These are phyloP conservation scores for Annona squamosa DNA, from an alignment of 164 flowering plant species.

Conservation along the genomic window DNA sequence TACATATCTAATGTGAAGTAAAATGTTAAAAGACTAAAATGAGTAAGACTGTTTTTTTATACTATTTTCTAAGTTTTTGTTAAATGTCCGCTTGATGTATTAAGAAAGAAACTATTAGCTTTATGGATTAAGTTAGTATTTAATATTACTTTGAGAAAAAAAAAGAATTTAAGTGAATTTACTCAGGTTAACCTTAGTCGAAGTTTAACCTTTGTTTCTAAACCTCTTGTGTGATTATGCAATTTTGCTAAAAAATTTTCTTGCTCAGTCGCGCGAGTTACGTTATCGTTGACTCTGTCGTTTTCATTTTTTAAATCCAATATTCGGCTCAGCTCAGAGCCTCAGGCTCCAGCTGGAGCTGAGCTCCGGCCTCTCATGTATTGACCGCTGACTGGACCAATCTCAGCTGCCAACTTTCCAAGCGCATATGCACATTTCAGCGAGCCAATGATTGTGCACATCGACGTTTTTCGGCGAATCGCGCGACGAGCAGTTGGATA, in stretches of 20 bases:
- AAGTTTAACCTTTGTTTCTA: background rate
- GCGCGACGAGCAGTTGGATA: background rate
- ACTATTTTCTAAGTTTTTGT: too few relatives aligned
- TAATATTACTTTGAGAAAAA: background rate
- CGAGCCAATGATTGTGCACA: background rate
- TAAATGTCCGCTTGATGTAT: background rate
- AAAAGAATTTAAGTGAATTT: background rate
- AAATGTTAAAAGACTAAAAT: too few relatives aligned
- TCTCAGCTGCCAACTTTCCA: background rate
- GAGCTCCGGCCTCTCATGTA: background rate
- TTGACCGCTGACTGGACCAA: background rate
- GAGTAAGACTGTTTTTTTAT: too few relatives aligned
- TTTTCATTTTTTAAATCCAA: background rate
- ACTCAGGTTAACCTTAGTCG: background rate
- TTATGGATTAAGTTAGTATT: background rate
- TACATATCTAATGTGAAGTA: too few relatives aligned
- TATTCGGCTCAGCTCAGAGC: background rate
- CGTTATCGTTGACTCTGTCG: background rate
- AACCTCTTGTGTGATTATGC: too few relatives aligned
- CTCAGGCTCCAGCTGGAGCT: background rate
- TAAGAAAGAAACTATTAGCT: background rate
- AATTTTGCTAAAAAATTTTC: too few relatives aligned
- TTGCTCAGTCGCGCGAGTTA: background rate
- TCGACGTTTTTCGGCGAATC: background rate
- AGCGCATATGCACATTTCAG: background rate